A percentile compares a stretch with the other conserved stretches of the same genome.
Conservation (phyloP, 1,284 basidiomycete species). For the Rhodofomes roseus region DNA sequence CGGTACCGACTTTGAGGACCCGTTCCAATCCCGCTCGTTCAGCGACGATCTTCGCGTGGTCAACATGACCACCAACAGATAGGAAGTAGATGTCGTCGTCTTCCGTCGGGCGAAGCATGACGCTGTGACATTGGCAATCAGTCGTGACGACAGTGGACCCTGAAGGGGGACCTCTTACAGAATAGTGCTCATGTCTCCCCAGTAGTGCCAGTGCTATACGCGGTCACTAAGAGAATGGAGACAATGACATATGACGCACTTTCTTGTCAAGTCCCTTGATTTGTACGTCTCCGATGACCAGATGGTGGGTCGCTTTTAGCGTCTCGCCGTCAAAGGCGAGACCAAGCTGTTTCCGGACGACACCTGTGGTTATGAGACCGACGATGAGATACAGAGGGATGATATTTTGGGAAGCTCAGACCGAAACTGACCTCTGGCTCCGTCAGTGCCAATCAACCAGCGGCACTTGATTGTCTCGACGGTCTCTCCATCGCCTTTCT, state of each 20-base stretch:
- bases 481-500: constrained; percentile 1
- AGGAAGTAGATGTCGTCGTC: constrained; percentile 1
- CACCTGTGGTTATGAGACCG: constrained; percentile 12
- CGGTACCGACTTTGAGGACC: constrained; percentile 3
- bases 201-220: constrained; percentile 28
- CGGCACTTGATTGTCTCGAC: constrained; percentile 14
- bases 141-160: neutral
- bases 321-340: constrained; percentile 30
- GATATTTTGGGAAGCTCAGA: neutral
- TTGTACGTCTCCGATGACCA: constrained; percentile 29
- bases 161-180: constrained; percentile 6
- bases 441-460: constrained; percentile 36
- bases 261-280: constrained; percentile 21
- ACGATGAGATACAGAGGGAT: neutral
- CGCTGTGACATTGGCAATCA: neutral
- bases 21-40: constrained; percentile 1
- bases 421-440: constrained; percentile 28
- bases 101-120: constrained; percentile 4
- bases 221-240: neutral
- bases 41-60: neutral
- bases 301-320: constrained; percentile 15
- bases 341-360: constrained; percentile 25
- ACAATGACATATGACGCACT: constrained; percentile 11
- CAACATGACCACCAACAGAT: neutral
- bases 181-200: constrained; percentile 17